Percentiles rank a stretch among this genome's conserved stretches.
These are phyloP conservation scores for Pholiota conissans DNA, from an alignment of 768 basidiomycete genomes.

Conservation along the genomic window DNA sequence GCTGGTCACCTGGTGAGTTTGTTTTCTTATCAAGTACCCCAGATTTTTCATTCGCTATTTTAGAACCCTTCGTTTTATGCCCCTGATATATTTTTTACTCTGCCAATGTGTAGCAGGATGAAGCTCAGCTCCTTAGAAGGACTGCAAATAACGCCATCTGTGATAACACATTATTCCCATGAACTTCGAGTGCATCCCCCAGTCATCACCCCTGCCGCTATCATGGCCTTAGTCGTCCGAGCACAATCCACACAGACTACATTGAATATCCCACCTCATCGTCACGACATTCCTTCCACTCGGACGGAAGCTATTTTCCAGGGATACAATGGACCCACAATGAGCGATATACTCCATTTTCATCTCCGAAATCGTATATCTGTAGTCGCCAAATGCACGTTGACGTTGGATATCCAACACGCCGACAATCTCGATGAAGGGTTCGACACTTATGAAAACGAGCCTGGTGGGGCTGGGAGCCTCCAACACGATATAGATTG, in stretches of 20 bases:
- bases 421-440: slow-evolving; percentile 15
- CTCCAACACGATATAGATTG: slow-evolving; percentile 45
- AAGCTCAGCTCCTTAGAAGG: slow-evolving; percentile 19
- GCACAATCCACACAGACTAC: slow-evolving; percentile 34
- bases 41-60: slow-evolving; percentile 5
- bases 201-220: slow-evolving; percentile 37
- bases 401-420: slow-evolving; percentile 8
- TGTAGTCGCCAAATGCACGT: slow-evolving; percentile 20
- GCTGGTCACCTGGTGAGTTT: slow-evolving; percentile 39
- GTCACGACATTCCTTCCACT: slow-evolving; percentile 1
- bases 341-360: slow-evolving; percentile 42
- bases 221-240: slow-evolving; percentile 35
- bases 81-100: slow-evolving; percentile 42
- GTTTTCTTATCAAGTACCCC: not conserved
- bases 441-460: slow-evolving; percentile 4
- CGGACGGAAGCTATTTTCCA: slow-evolving; percentile 15
- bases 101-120: slow-evolving; percentile 29
- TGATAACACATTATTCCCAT: slow-evolving; percentile 40
- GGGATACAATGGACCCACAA: slow-evolving; percentile 30
- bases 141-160: slow-evolving; percentile 28
- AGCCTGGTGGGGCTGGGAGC: slow-evolving; percentile 13
- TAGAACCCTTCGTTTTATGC: slow-evolving; percentile 44
- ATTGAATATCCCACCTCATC: slow-evolving; percentile 7
- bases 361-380: slow-evolving; percentile 35
- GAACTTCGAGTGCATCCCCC: slow-evolving; percentile 41